Evolutionary conservation across 2,329 filamentous ascomycete genomes (phyloP).

Genomic region (Pestalotiopsis sp.): DNA sequence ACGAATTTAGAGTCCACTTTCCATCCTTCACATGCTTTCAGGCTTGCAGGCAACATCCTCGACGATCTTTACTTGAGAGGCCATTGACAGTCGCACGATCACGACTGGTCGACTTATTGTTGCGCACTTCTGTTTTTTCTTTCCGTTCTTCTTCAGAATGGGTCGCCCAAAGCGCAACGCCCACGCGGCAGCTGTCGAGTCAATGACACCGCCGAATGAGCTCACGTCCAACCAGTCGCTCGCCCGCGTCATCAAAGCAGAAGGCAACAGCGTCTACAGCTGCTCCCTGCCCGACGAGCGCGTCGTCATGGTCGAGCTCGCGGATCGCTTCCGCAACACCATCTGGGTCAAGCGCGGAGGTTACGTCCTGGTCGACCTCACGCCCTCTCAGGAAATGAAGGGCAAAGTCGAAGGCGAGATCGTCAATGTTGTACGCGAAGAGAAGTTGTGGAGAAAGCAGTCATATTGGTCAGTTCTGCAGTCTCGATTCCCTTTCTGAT

Average conservation of each 20-base stretch:
- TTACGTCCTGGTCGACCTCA: constrained; percentile 79
- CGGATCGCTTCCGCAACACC: constrained; percentile 82
- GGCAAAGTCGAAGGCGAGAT: constrained; percentile 88
- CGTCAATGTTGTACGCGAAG: constrained; percentile 87
- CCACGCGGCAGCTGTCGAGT: constrained; percentile 75
- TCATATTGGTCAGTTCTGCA: constrained; percentile 70
- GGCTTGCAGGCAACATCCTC: neutral
- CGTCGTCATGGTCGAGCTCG: constrained; percentile 76
- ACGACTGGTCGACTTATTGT: too few relatives aligned
- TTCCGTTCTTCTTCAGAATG: constrained; percentile 47
- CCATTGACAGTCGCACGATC: too few relatives aligned
- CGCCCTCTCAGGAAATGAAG: constrained; percentile 64
- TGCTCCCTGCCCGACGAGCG: constrained; percentile 71
- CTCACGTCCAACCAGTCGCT: constrained; percentile 67
- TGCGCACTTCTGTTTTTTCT: too few relatives aligned
- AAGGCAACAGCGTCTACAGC: constrained; percentile 87
- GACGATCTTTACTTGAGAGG: neutral
- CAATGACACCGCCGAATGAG: constrained; percentile 58
- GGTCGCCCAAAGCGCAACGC: constrained; percentile 75
- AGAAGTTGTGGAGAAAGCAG: constrained; percentile 89
- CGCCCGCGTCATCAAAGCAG: constrained; percentile 76
- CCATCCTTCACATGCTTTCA: neutral
- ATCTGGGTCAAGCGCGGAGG: constrained; percentile 92
- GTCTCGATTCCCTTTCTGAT: neutral
- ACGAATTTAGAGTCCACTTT: neutral